These are phyloP conservation scores for Stagonosporopsis cucurbitacearum DNA, from an alignment of 2,329 filamentous ascomycete species.

Conservation along the genomic window DNA sequence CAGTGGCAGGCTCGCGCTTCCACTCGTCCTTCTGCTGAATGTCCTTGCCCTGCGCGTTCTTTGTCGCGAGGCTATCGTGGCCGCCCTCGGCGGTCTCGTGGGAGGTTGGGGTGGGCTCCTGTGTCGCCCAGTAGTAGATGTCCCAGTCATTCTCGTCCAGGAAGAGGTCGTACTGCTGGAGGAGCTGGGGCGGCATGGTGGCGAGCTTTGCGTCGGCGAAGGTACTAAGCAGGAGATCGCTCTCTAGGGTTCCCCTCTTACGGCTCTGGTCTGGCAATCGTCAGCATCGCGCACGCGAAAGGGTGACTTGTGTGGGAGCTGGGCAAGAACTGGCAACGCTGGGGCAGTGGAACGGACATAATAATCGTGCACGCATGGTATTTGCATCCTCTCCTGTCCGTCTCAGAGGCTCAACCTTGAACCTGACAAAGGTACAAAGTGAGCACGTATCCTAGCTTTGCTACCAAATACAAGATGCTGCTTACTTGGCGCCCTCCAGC, in stretches of 20 bases:
- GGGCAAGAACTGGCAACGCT: conserved; percentile 2
- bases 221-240: conserved; percentile 93
- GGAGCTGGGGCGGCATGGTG: conserved; percentile 73
- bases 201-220: conserved; percentile 83
- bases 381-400: conserved; percentile 80
- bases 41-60: conserved; percentile 54
- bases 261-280: conserved; percentile 80
- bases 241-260: conserved; percentile 94
- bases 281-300: conserved; percentile 14
- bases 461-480: conserved; percentile 69
- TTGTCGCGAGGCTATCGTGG: conserved; percentile 52
- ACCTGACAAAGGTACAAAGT: conserved; percentile 63
- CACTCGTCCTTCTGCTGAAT: conserved; percentile 55
- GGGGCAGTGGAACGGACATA: conserved; percentile 60
- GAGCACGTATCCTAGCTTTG: conserved; percentile 74
- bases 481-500: conserved; percentile 52
- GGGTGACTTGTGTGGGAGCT: not conserved
- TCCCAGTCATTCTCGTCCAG: conserved; percentile 99
- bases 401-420: conserved; percentile 88
- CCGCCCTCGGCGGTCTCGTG: conserved; percentile 62
- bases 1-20: conserved; percentile 62
- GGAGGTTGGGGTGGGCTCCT: conserved; percentile 71
- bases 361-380: conserved; percentile 87
- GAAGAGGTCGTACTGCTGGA: conserved; percentile 87
- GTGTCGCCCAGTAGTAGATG: conserved; percentile 99